Evolutionary conservation across 2,329 filamentous ascomycete species (phyloP).

Genomic region (Botrytis hyacinthi): DNA sequence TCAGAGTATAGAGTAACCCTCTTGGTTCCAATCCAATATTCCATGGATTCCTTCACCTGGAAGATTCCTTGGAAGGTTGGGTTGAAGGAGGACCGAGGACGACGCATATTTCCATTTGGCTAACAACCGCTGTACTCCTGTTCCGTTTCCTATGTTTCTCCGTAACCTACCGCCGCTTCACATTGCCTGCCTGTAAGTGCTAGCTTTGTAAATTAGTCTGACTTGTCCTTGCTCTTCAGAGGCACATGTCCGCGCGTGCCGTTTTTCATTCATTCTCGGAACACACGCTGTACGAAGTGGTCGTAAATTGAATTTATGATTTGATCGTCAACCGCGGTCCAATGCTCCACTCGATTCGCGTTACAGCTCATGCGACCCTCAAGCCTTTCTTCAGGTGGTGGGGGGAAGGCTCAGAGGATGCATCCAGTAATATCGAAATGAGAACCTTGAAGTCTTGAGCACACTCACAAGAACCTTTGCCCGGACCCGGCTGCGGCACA

Average conservation of each 20-base stretch:
- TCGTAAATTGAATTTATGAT: slow-evolving; percentile 22
- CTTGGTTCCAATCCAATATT: not conserved
- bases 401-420: slow-evolving; percentile 15
- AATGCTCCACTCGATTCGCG: slow-evolving; percentile 25
- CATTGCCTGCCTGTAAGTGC: slow-evolving; percentile 13
- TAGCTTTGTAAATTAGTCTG: slow-evolving; percentile 19
- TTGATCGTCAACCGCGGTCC: slow-evolving; percentile 30
- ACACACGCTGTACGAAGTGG: slow-evolving; percentile 21
- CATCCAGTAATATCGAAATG: slow-evolving; percentile 10
- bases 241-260: slow-evolving; percentile 24
- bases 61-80: slow-evolving; percentile 4
- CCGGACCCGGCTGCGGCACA: slow-evolving; percentile 21
- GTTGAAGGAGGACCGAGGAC: slow-evolving; percentile 17
- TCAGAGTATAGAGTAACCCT: slow-evolving; percentile 15
- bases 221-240: slow-evolving; percentile 18
- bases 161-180: slow-evolving; percentile 13
- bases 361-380: slow-evolving; percentile 30
- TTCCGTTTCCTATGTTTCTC: slow-evolving; percentile 6
- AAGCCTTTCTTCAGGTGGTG: slow-evolving; percentile 21
- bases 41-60: slow-evolving; percentile 9
- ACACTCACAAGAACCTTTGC: slow-evolving; percentile 10
- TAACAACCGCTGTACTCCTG: slow-evolving; percentile 8
- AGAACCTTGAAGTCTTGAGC: slow-evolving; percentile 1
- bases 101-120: slow-evolving; percentile 17
- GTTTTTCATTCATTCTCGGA: slow-evolving; percentile 18